Percentiles rank a stretch among this genome's conserved stretches.
These are phyloP conservation scores for Leccinum truebloodii DNA, from an alignment of 768 basidiomycete species.

Conservation along the genomic window DNA sequence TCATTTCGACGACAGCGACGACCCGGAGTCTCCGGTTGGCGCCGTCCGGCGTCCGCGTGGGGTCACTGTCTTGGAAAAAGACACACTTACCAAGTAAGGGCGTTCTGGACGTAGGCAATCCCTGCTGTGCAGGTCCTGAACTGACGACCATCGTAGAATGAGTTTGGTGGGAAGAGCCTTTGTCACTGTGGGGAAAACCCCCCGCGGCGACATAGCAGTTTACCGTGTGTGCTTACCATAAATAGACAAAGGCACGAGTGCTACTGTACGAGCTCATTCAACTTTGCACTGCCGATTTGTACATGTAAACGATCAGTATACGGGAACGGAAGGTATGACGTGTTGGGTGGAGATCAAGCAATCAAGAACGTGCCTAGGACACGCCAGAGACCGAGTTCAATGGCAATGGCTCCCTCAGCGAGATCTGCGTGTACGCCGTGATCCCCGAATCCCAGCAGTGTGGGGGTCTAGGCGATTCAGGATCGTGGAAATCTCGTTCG, in stretches of 20 bases:
- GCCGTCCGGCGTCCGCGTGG: neutral
- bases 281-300: too few relatives aligned
- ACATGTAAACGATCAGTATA: neutral
- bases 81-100: constrained; percentile 22
- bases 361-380: constrained; percentile 50
- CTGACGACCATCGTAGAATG: constrained; percentile 12
- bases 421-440: constrained; percentile 45
- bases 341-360: neutral
- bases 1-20: neutral
- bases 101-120: constrained; percentile 11
- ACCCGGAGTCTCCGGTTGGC: neutral
- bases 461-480: too few relatives aligned
- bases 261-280: too few relatives aligned
- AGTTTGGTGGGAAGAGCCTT: neutral
- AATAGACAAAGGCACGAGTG: neutral
- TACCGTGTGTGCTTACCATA: neutral
- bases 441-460: too few relatives aligned
- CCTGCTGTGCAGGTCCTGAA: constrained; percentile 1
- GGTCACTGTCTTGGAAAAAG: neutral
- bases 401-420: constrained; percentile 51
- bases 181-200: constrained; percentile 6
- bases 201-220: too few relatives aligned
- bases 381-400: constrained; percentile 60
- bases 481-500: too few relatives aligned
- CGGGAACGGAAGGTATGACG: too few relatives aligned